A percentile compares a stretch with the other conserved stretches of the same genome.
These are phyloP conservation scores for Aspergillus egyptiacus DNA, from an alignment of 495 filamentous ascomycete species.

Conservation along the genomic window DNA sequence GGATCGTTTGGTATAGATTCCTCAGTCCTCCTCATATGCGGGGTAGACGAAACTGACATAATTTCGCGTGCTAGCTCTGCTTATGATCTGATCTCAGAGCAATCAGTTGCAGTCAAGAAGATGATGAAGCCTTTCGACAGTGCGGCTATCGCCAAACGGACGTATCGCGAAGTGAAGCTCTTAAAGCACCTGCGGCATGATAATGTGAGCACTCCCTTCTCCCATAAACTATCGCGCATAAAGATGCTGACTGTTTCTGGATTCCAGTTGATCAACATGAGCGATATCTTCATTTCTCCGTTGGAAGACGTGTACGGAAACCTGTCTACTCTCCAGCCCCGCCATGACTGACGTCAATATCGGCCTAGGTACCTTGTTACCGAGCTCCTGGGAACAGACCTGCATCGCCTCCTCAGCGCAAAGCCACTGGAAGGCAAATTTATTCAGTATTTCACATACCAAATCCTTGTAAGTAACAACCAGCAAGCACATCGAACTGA, in stretches of 20 bases:
- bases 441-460: conserved; percentile 98
- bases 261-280: conserved; percentile 83
- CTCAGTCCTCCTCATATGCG: background rate
- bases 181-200: conserved; percentile 95
- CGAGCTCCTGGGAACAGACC: conserved; percentile 91
- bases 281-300: conserved; percentile 98
- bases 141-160: conserved; percentile 89
- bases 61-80: conserved; percentile 61
- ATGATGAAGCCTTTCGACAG: conserved; percentile 99
- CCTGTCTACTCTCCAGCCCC: background rate
- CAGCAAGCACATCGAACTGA: background rate
- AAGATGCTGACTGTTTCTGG: conserved; percentile 1
- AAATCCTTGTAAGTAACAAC: conserved; percentile 67
- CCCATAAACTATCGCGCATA: conserved; percentile 5
- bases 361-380: conserved; percentile 84
- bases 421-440: conserved; percentile 96
- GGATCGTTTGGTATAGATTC: conserved; percentile 76
- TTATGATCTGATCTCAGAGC: conserved; percentile 88
- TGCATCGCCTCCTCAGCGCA: conserved; percentile 89
- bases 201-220: conserved; percentile 59
- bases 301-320: conserved; percentile 87
- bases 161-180: conserved; percentile 94
- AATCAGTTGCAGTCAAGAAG: conserved; percentile 97
- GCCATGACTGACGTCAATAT: conserved; percentile 12
- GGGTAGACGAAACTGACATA: background rate